Evolutionary conservation across 2,329 filamentous ascomycete genomes (phyloP), one percentile per base, ranked within the genome.

Genomic region (Aspergillus tamarii): DNA sequence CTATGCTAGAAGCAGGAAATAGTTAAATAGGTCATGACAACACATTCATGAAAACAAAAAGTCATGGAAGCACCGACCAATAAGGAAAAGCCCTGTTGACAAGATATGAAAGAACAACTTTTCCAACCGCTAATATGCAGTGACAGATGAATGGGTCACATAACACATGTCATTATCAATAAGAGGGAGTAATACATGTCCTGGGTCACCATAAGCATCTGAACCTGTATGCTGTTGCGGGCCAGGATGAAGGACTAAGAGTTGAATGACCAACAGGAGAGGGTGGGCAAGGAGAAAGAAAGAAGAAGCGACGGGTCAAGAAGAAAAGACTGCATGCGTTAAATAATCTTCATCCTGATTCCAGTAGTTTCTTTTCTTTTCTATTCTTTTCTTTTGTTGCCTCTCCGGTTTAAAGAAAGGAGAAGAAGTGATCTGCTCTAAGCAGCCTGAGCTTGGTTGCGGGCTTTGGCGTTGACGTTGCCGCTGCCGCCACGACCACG

Each of bases 401-500:
- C 26, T 50, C 21, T 50, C 46, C 26, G 26, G 26, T 55, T 32
- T 21, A 30, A 21, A 16, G 16, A 41, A 30, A 11, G 16, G 19
- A 48, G 52, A 19, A 36, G 34, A 52, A 59, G 61, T 64, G 46
- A 21, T 39, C 26, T 36, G 4, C 52, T 67, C 78, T 76, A 83
- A 67, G 79, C 80, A 61, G 80, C 73, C 67, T 81, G 81, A 57
- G 80, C 63, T 68, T 82, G 80, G 70, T 76, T 81, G 69, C 82
- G 81, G 64, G 76, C 77, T 73, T 82, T 81, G 64, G 78, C 73
- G 55, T 80, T 76, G 61, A 79, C 84, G 68, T 85, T 87, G 70
- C 39, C 39, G 16, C 34, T 36, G 16, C 84, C 82, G 67, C 90
- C 89, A 69, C 91, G 87, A 62, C 88, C 86, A 65, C 88, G 87